phyloP scores from a whole-genome alignment of 768 basidiomycete species.

The Candolleomyces efflorescens region DNA sequence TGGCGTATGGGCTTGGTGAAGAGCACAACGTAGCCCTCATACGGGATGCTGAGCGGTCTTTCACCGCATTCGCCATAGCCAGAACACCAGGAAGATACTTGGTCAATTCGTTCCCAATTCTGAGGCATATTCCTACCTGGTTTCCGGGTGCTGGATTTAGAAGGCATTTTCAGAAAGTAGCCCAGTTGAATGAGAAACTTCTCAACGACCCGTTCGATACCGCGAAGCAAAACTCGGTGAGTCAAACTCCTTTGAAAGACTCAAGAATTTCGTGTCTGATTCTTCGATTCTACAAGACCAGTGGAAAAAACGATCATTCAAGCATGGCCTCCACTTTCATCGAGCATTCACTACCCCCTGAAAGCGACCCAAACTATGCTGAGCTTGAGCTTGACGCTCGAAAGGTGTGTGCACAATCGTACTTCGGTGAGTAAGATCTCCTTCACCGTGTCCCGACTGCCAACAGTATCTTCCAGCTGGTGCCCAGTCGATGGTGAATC shows the following conservation, averaged over 20 bases:
- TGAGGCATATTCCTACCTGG: conserved; percentile 7
- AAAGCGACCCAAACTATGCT: neutral
- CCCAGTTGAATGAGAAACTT: neutral
- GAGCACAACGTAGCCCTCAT: conserved; percentile 25
- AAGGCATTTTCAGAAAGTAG: neutral
- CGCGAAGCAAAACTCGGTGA: conserved; percentile 8
- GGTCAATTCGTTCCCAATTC: conserved; percentile 2
- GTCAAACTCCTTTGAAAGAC: neutral
- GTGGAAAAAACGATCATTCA: neutral
- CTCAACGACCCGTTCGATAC: conserved; percentile 1
- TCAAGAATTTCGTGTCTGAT: neutral
- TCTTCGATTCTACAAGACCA: neutral
- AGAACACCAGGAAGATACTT: neutral
- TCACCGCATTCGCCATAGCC: neutral
- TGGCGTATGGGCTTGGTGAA: conserved; percentile 27
- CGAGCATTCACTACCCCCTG: neutral
- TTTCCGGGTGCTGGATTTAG: conserved; percentile 8
- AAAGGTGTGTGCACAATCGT: conserved; percentile 18
- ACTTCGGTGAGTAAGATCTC: conserved; percentile 22
- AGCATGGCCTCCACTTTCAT: conserved; percentile 4
- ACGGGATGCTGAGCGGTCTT: neutral
- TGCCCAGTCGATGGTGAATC: conserved; percentile 12
- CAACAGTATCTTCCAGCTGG: conserved; percentile 12
- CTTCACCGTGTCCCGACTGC: neutral
- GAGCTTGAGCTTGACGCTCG: conserved; percentile 1